Percentiles rank a stretch among this genome's conserved stretches.
These are phyloP conservation scores for Adansonia madagascariensis DNA, from an alignment of 441 rosid genomes.

Conservation along the genomic window DNA sequence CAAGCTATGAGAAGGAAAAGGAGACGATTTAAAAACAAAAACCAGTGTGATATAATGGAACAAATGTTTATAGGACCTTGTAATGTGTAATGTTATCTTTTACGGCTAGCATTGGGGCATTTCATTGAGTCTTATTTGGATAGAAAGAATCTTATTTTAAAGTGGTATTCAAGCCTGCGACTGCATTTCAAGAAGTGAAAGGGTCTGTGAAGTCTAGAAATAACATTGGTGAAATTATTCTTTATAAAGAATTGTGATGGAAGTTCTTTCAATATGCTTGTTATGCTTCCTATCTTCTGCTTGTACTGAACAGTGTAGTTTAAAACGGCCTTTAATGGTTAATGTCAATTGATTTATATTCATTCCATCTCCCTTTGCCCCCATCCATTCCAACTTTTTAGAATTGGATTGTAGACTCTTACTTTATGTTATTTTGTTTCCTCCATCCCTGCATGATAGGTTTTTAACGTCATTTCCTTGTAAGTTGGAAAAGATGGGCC, in stretches of 20 bases:
- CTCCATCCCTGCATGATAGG: conserved; percentile 2
- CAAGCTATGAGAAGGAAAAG: background rate
- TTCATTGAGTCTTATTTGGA: background rate
- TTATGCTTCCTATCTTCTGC: background rate
- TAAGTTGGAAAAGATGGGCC: conserved; percentile 31
- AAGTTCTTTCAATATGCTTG: background rate
- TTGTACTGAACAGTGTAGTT: background rate
- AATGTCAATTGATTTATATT: conserved; percentile 5
- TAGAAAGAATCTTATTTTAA: background rate
- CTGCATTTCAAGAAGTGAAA: background rate
- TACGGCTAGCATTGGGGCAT: background rate
- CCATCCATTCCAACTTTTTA: background rate
- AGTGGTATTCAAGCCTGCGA: background rate
- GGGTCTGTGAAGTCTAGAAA: background rate
- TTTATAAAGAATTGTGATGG: background rate
- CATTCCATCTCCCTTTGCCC: background rate
- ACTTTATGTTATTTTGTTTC: background rate
- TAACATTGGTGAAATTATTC: background rate
- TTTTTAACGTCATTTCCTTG: background rate
- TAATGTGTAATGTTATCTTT: background rate
- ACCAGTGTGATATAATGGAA: background rate
- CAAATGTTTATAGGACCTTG: background rate
- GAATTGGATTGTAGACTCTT: background rate
- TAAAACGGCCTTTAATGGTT: background rate
- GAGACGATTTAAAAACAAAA: background rate